Percentiles rank a stretch among this genome's conserved stretches.
phyloP scores from a whole-genome alignment of 371 early-diverging fungal species.

The Mucor racemosus region DNA sequence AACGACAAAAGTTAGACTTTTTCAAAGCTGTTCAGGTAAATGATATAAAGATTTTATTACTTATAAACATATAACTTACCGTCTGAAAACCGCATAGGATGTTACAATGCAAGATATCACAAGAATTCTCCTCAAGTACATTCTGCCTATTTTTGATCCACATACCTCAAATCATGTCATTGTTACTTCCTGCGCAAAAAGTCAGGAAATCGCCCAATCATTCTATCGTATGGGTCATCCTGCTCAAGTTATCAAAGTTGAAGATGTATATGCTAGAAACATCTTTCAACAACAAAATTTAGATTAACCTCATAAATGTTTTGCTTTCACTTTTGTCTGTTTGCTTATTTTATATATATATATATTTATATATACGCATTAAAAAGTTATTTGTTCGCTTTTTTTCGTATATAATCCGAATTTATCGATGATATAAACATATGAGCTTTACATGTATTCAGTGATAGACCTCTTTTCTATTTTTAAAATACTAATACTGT shows the following conservation, averaged over 20 bases:
- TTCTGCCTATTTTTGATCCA: slow-evolving; percentile 46
- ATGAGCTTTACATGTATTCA: no score
- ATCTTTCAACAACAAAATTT: slow-evolving; percentile 19
- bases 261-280: slow-evolving; percentile 25
- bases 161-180: slow-evolving; percentile 50
- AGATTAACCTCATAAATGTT: background rate
- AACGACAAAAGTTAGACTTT: slow-evolving; percentile 49
- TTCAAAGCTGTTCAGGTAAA: slow-evolving; percentile 28
- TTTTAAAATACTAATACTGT: no score
- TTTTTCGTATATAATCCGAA: background rate
- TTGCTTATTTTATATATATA: background rate
- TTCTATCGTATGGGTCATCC: slow-evolving; percentile 22
- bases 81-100: slow-evolving; percentile 2
- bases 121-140: slow-evolving; percentile 30
- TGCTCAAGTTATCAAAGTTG: slow-evolving; percentile 17
- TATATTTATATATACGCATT: background rate
- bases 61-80: background rate
- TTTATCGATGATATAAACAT: no score
- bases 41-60: background rate
- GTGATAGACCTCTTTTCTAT: no score
- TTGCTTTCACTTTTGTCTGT: background rate
- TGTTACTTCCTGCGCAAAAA: slow-evolving; percentile 45
- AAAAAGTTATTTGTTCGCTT: background rate
- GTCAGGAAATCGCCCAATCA: slow-evolving; percentile 32
- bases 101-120: slow-evolving; percentile 42